Conservation (phyloP, 176 grass and related monocot species). For the Alopecurus myosuroides region DNA sequence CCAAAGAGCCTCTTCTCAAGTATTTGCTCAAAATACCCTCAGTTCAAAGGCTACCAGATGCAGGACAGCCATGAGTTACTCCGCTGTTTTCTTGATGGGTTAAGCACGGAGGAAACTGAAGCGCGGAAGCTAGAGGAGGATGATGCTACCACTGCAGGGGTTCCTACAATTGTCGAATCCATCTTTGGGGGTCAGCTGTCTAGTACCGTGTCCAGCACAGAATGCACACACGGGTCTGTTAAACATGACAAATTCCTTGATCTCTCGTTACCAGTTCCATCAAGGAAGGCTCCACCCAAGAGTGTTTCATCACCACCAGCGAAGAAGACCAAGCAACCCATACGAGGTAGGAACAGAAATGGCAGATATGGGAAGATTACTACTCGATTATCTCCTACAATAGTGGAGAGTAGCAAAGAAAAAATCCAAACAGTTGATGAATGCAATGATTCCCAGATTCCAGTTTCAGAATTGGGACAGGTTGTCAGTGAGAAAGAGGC, state of each 20-base stretch:
- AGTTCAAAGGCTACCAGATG: conserved; percentile 87
- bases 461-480: conserved; percentile 47
- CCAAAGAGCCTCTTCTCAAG: conserved; percentile 83
- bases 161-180: conserved; percentile 63
- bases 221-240: conserved; percentile 72
- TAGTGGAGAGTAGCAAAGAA: conserved; percentile 34
- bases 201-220: conserved; percentile 74
- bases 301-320: conserved; percentile 38
- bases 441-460: conserved; percentile 32
- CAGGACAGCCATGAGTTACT: conserved; percentile 99
- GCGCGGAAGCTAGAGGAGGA: conserved; percentile 44
- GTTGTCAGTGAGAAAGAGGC: conserved; percentile 30
- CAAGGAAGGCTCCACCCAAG: conserved; percentile 59
- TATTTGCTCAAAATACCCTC: conserved; percentile 71
- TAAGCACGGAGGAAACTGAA: conserved; percentile 60
- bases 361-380: conserved; percentile 35
- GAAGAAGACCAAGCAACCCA: conserved; percentile 49
- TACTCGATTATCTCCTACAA: conserved; percentile 37
- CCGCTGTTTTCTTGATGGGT: conserved; percentile 86
- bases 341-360: conserved; percentile 58
- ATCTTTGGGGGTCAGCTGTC: conserved; percentile 87
- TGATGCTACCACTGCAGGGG: conserved; percentile 16
- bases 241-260: conserved; percentile 87
- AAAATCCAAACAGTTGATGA: conserved; percentile 34
- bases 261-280: conserved; percentile 85